Evolutionary conservation across 1,139 yeast genomes (phyloP), one percentile per base, ranked within the genome.

Genomic region (Kodamaea fungicola): DNA sequence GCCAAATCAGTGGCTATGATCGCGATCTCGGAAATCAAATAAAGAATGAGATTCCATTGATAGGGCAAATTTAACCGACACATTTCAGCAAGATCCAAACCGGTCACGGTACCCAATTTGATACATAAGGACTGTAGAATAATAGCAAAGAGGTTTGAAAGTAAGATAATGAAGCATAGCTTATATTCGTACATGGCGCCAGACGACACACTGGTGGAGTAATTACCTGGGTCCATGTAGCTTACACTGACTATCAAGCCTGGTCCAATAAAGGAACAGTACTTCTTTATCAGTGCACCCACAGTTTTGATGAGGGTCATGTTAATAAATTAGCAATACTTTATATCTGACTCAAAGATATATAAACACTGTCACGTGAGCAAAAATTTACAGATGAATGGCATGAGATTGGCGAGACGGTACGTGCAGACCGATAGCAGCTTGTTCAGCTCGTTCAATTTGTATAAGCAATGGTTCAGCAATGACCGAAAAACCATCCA

Each of bases 1-100:
- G 97, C 96, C 50, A 89, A 70, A 57, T 89, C 97, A 0, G 97
- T 89, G 4, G 96, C 96, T 30, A 89, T 80, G 40, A 89, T 90
- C 13, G 97, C 95, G 21, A 85, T 62, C 54, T 90, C 97, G 0
- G 96, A 92, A 54, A 87, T 73, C 1, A 76, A 52, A 55, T 88
- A 90, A 2, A 89, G 68, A 12, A 74, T 49, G 22, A 83, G 51
- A 52, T 87, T 86, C 45, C 81, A 55, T 50, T 74, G 71, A 32
- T 61, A 62, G 2, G 86, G 82, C 23, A 84, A 61, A 52, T 82
- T 80, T 43, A 74, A 65, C 33, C 84, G 71, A 55, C 92, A 84
- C 69, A 81, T 80, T 52, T 83, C 83, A 1, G 97, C 97, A 43
- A 89, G 63, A 57, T 89, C 96, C 35, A 84, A 71, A 1, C 97